Conservation (phyloP, 2,329 filamentous ascomycete genomes). For the Xylaria sp. region DNA sequence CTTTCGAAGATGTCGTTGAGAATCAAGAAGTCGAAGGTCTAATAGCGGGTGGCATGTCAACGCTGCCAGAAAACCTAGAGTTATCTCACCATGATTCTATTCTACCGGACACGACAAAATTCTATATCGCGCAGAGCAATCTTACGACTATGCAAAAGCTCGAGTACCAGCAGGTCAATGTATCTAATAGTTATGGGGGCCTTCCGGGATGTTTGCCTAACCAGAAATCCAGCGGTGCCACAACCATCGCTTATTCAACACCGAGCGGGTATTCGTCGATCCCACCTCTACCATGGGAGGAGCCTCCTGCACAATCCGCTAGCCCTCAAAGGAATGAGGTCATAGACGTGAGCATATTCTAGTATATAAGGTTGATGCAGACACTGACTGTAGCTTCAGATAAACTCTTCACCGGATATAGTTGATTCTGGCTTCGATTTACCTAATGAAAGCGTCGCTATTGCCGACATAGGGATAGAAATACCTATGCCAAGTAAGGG, state of each 20-base stretch:
- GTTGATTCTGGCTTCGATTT: conserved; percentile 35
- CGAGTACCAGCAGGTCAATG: conserved; percentile 47
- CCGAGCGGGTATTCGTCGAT: conserved; percentile 48
- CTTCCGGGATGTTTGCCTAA: conserved; percentile 38
- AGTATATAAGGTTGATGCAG: background rate
- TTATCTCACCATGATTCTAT: conserved; percentile 39
- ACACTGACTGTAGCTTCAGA: conserved; percentile 38
- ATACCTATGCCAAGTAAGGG: conserved; percentile 16
- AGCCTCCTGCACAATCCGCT: conserved; percentile 30
- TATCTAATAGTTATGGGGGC: conserved; percentile 37
- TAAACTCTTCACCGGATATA: conserved; percentile 47
- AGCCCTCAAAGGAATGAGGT: conserved; percentile 25
- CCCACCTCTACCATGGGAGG: conserved; percentile 46
- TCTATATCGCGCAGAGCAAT: conserved; percentile 48
- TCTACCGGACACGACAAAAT: conserved; percentile 38
- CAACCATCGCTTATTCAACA: conserved; percentile 49
- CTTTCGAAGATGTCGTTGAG: conserved; percentile 16
- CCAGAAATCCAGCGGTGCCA: conserved; percentile 47
- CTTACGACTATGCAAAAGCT: conserved; percentile 50
- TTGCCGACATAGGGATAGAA: conserved; percentile 19
- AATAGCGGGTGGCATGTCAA: conserved; percentile 20
- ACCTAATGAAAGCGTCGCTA: conserved; percentile 8
- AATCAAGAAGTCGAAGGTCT: conserved; percentile 23
- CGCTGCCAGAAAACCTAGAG: conserved; percentile 35
- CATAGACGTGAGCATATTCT: conserved; percentile 41